Evolutionary conservation across 2,329 filamentous ascomycete genomes (phyloP), one percentile per base, ranked within the genome.

Genomic region (Neoarthrinium moseri): DNA sequence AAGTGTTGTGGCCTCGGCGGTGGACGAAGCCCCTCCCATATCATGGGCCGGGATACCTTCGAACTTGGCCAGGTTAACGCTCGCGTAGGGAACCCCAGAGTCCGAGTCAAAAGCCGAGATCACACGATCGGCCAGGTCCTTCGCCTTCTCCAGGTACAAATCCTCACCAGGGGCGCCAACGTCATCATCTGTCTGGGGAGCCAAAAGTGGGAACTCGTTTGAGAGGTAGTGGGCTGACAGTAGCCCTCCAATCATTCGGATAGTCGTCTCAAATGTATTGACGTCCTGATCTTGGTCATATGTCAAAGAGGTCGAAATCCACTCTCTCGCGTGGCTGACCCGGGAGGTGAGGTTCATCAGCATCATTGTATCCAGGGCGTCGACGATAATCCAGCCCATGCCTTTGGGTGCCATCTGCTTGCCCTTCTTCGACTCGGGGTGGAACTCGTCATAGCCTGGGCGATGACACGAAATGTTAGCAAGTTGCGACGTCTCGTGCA

Each of bases 341-440:
- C 91, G 84, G 24, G 83, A 87, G 12, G 92, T 97, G 53, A 96
- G 76, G 65, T 97, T 97, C 94, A 99, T 99, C 50, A 99, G 75
- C 72, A 99, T 99, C 77, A 97, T 81, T 1, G 94, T 99, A 67
- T 99, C 94, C 52, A 99, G 74, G 11, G 92, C 84, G 70, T 99
- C 94, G 47, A 99, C 86, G 51, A 99, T 96, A 60, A 97, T 97
- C 94, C 95, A 99, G 23, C 94, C 94, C 68, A 99, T 78, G 21
- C 92, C 94, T 51, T 89, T 84, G 4, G 86, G 78, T 6, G 90
- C 84, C 92, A 99, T 97, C 58, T 94, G 84, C 42, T 75, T 77
- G 40, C 90, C 89, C 15, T 72, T 82, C 64, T 94, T 94, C 5
- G 87, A 83, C 22, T 92, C 70, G 2, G 94, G 94, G 57, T 89